phyloP scores from a whole-genome alignment of 495 filamentous ascomycete species.

The Talaromyces proteolyticus region DNA sequence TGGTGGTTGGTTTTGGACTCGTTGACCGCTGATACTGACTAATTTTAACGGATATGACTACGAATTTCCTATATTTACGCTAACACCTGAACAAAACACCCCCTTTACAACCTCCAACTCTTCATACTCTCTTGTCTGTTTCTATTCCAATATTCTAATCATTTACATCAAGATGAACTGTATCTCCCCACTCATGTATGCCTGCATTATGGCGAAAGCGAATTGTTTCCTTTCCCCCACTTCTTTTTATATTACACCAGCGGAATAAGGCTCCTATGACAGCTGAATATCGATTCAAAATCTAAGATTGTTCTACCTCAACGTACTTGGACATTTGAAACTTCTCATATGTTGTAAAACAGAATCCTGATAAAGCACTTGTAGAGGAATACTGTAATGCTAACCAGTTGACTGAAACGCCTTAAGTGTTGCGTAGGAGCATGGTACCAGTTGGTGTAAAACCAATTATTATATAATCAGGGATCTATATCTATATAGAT shows the following conservation, averaged over 20 bases:
- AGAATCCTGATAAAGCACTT: no score
- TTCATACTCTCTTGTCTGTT: background rate
- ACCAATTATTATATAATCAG: no score
- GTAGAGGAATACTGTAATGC: no score
- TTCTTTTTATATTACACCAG: no score
- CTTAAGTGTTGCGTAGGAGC: no score
- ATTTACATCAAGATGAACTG: background rate
- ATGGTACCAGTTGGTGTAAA: no score
- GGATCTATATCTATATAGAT: no score
- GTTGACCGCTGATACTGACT: background rate
- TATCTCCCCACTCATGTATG: background rate
- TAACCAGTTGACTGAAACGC: no score
- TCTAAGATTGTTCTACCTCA: background rate
- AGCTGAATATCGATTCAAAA: no score
- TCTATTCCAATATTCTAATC: background rate
- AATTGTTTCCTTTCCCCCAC: background rate
- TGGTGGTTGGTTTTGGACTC: slow-evolving; percentile 7
- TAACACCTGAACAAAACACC: background rate
- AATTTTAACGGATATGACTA: background rate
- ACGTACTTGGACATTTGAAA: no score
- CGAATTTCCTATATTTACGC: background rate
- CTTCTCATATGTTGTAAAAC: no score
- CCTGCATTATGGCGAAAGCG: background rate
- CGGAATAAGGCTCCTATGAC: no score
- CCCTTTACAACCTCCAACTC: background rate